These are phyloP conservation scores for Paecilomyces dactylethromorphus DNA, from an alignment of 2,329 filamentous ascomycete species.

Conservation along the genomic window DNA sequence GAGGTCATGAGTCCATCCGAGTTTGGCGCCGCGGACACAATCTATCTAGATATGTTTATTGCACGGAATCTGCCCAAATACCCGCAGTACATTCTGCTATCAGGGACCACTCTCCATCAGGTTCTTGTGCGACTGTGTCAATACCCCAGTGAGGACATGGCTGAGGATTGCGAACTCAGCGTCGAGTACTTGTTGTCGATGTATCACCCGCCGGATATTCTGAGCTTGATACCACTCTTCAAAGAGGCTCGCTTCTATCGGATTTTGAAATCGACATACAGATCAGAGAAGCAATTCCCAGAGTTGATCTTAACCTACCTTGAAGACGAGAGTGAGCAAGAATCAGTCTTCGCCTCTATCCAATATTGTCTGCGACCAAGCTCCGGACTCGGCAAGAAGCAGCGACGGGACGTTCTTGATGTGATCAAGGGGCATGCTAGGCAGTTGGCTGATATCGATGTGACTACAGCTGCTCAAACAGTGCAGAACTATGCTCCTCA, in stretches of 20 bases:
- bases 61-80: conserved; percentile 94
- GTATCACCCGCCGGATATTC: conserved; percentile 81
- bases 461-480: conserved; percentile 57
- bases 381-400: conserved; percentile 59
- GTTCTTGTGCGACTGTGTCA: conserved; percentile 77
- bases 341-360: conserved; percentile 72
- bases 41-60: conserved; percentile 98
- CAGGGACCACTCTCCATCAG: conserved; percentile 75
- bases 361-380: conserved; percentile 63
- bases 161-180: conserved; percentile 93
- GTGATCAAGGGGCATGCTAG: conserved; percentile 60
- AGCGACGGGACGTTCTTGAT: conserved; percentile 63
- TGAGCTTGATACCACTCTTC: conserved; percentile 69
- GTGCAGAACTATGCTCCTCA: conserved; percentile 57
- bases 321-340: conserved; percentile 71
- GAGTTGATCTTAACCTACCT: conserved; percentile 76
- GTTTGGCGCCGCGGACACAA: conserved; percentile 73
- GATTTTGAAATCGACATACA: conserved; percentile 85
- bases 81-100: conserved; percentile 86
- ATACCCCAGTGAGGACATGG: conserved; percentile 72
- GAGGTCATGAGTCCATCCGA: conserved; percentile 72
- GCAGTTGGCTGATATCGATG: conserved; percentile 62
- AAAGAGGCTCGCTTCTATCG: conserved; percentile 78
- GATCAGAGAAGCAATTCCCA: conserved; percentile 69
- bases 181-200: conserved; percentile 90